These are phyloP conservation scores for Candida dendrica DNA, from an alignment of 805 yeast species.

Conservation along the genomic window DNA sequence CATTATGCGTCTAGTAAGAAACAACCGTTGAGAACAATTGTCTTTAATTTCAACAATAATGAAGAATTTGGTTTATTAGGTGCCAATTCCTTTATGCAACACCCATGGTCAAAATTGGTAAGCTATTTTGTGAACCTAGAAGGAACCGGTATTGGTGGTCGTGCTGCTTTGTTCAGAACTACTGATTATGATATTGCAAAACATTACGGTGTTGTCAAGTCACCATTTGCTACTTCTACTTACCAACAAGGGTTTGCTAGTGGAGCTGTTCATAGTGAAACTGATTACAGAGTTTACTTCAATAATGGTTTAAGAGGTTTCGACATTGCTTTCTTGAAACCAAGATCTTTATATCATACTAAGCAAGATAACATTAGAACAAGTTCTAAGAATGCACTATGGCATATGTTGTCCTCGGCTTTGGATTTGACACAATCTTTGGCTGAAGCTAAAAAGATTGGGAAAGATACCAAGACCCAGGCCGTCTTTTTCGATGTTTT, in stretches of 20 bases:
- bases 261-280: constrained; percentile 67
- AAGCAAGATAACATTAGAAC: constrained; percentile 59
- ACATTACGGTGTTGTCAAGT: constrained; percentile 43
- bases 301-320: constrained; percentile 71
- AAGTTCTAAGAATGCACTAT: constrained; percentile 59
- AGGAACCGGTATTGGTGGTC: constrained; percentile 84
- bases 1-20: constrained; percentile 29
- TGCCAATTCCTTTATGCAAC: constrained; percentile 64
- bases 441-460: constrained; percentile 30
- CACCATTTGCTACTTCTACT: constrained; percentile 74
- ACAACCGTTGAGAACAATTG: constrained; percentile 63
- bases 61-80: constrained; percentile 88
- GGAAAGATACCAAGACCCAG: constrained; percentile 23
- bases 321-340: constrained; percentile 84
- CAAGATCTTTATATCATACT: constrained; percentile 82
- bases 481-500: constrained; percentile 64
- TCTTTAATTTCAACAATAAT: constrained; percentile 82
- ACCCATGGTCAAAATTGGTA: constrained; percentile 62
- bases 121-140: constrained; percentile 72
- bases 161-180: constrained; percentile 76
- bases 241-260: constrained; percentile 81
- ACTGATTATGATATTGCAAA: constrained; percentile 68
- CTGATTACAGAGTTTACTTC: constrained; percentile 73
- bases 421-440: constrained; percentile 50
- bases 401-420: constrained; percentile 78